These are phyloP conservation scores for Dioszegia aurantiaca DNA, from an alignment of 768 basidiomycete species.

Conservation along the genomic window DNA sequence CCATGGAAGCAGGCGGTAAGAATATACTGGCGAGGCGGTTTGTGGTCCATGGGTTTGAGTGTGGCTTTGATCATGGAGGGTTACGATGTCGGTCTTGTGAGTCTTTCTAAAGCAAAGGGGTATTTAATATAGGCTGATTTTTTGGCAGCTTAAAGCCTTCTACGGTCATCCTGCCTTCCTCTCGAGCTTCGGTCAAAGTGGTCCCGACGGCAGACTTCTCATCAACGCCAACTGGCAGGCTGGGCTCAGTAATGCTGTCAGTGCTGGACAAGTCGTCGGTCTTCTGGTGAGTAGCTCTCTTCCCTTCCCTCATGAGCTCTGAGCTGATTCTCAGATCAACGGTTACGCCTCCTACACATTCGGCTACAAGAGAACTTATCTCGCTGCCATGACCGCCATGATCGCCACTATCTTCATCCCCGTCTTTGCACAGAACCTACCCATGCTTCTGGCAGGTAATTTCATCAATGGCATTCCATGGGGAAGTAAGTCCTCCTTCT, in stretches of 20 bases:
- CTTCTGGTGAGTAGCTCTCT: conserved; percentile 17
- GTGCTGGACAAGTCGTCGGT: conserved; percentile 25
- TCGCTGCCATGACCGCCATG: conserved; percentile 20
- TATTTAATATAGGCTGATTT: neutral
- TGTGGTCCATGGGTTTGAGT: conserved; percentile 12
- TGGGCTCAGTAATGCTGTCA: conserved; percentile 21
- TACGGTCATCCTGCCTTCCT: conserved; percentile 29
- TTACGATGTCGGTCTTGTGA: conserved; percentile 23
- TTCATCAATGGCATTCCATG: conserved; percentile 26
- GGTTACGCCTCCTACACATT: conserved; percentile 21
- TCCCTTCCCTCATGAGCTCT: too few relatives aligned
- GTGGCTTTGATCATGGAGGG: conserved; percentile 28
- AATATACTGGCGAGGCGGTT: conserved; percentile 12
- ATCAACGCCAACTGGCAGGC: conserved; percentile 26
- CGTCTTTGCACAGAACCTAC: conserved; percentile 25
- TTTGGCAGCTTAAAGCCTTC: conserved; percentile 19
- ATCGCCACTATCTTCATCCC: conserved; percentile 26
- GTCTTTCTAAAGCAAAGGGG: neutral
- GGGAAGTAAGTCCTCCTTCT: conserved; percentile 19
- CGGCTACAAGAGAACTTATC: conserved; percentile 19
- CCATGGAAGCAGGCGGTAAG: conserved; percentile 9
- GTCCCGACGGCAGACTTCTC: conserved; percentile 17
- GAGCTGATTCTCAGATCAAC: conserved; percentile 9
- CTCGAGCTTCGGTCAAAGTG: conserved; percentile 20
- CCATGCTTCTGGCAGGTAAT: conserved; percentile 27